Base-by-base conservation (phyloP, 306 rosid species). In the Cicer yamashitae region DNA sequence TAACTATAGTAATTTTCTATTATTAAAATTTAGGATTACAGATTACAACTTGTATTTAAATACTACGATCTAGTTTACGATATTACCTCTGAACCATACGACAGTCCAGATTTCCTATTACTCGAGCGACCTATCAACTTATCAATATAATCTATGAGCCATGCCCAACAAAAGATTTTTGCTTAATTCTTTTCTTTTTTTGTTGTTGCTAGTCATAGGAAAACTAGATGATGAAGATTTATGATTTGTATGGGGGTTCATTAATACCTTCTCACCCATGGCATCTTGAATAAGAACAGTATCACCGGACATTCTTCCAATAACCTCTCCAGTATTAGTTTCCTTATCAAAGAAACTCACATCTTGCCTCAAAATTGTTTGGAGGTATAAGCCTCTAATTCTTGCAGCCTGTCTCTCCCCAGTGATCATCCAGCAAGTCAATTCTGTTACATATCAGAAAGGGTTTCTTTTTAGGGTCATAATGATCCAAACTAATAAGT, bases 211-310 rank as follows among this genome's bases (percentile, higher is more conserved):
- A 50, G 48, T 47, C n/a, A 53, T 61, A 63, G 43, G 46, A 58
- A 10, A 58, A 58, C 38, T 10, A 78, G 41, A 25, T 5, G 30
- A 53, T 3, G 37, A 4, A 2, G 17, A 41, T 61, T 74, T 40
- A 12, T 34, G 79, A 48, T 1, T 61, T 25, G 34, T 20, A 10
- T 4, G 46, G 18, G 15, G 75, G 18, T 54, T 34, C 14, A 46
- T 56, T 11, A 5, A 41, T 84, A 93, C 98, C 93, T 93, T 93
- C 77, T 93, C 98, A 0, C 96, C 98, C 96, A 87, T 84, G 72
- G 98, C 97, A 30, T 87, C 97, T 87, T 91, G 98, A 70, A 93
- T 91, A 64, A 89, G 93, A 52, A 93, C 91, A 18, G 97, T 91
- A 43, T 91, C 97, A 2, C 97, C 98, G 8, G 97, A 89, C 98